Conservation (phyloP, 495 filamentous ascomycete genomes). For the Friedmanniomyces endolithicus region DNA sequence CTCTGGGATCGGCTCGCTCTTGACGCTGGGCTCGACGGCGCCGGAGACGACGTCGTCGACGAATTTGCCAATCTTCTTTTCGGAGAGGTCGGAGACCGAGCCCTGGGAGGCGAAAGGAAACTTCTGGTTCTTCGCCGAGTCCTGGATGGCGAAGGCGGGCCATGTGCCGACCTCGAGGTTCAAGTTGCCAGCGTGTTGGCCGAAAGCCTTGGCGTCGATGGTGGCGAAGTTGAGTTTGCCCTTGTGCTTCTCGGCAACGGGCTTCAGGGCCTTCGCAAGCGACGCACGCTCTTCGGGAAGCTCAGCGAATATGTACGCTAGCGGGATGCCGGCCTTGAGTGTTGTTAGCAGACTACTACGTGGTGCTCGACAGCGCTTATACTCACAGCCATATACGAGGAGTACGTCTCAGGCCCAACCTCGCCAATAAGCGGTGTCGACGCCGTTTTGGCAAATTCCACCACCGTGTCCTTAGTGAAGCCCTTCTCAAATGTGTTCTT, state of each 20-base stretch:
- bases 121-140: slow-evolving; percentile 90
- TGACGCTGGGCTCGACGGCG: slow-evolving; percentile 88
- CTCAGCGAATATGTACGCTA: slow-evolving; percentile 97
- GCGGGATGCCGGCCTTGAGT: slow-evolving; percentile 64
- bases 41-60: slow-evolving; percentile 78
- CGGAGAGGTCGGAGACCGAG: slow-evolving; percentile 54
- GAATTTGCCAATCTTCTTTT: slow-evolving; percentile 65
- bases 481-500: slow-evolving; percentile 71
- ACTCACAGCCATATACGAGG: slow-evolving; percentile 81
- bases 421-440: slow-evolving; percentile 90
- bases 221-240: slow-evolving; percentile 92
- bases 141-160: slow-evolving; percentile 97
- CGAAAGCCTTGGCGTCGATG: slow-evolving; percentile 90
- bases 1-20: slow-evolving; percentile 95
- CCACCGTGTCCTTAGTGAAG: slow-evolving; percentile 64
- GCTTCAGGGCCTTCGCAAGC: slow-evolving; percentile 51
- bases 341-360: background rate
- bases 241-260: slow-evolving; percentile 59
- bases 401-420: slow-evolving; percentile 95
- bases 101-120: slow-evolving; percentile 45
- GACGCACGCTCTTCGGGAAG: slow-evolving; percentile 76
- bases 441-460: slow-evolving; percentile 68
- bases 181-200: slow-evolving; percentile 89
- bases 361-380: background rate
- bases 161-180: slow-evolving; percentile 93